Evolutionary conservation across 2,329 filamentous ascomycete genomes (phyloP), one percentile per base, ranked within the genome.

Genomic region (Beauveria rudraprayagi): DNA sequence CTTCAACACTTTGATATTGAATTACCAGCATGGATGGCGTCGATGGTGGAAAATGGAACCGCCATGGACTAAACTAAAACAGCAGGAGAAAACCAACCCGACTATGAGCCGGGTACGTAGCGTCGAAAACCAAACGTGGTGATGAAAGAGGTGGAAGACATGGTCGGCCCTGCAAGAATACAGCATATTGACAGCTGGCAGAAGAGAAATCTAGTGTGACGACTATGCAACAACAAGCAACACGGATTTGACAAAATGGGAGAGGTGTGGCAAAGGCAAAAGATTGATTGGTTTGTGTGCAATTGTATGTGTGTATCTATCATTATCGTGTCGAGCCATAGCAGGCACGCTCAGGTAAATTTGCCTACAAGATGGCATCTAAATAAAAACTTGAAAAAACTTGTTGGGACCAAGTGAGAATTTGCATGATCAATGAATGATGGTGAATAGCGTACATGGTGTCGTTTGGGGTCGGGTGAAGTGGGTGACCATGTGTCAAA

Each of bases 1-100:
- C 8, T 43, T 59, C 19, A 28, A 26, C 17, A 24, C 37, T 60
- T 53, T 51, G 55, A 51, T 51, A 43, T 50, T 37, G 17, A 28
- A 60, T 19, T 28, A 60, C 56, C 34, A 53, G 48, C 56, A 60
- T 60, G 48, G 56, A 60, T 43, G 40, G 48, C 56, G 56, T 58
- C 34, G 40, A 53, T 52, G 48, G 56, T 22, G 56, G 48, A 57
- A 60, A 52, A 24, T 22, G 11, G 2, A 10, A 52, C 48, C 46
- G 11, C 26, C 48, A 34, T 43, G 37, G 37, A 43, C 3, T 3
- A 30, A 53, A 53, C 3, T 34, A 34, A n/a, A 17, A 37, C 34
- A 53, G 40, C 47, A 53, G 40, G 47, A 44, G 37, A 60, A 19
- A n/a, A 58, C 5, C 24, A 17, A 26, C 37, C 24, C 40, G 48